Base-by-base conservation (phyloP, 2,329 filamentous ascomycete genomes). In the Cladosporium sp. region DNA sequence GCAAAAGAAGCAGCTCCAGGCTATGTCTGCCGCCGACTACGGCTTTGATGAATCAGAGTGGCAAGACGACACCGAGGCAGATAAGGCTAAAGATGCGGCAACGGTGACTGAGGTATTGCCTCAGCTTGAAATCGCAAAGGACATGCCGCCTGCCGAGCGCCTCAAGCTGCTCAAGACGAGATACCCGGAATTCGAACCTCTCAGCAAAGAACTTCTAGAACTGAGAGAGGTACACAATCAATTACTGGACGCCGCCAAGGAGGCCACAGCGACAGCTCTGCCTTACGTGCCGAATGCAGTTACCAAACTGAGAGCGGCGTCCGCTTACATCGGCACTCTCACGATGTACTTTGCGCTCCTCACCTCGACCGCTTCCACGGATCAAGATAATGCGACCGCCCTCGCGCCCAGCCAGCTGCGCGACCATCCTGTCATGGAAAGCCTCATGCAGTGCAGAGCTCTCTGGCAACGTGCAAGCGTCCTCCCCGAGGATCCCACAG, bases 271-370 rank as follows among this genome's bases (percentile, higher is more conserved):
- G 4, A 18, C 34, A 42, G 19, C 16, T n/a, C 40, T 49, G 13
- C 43, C 43, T 18, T 46, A 46, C 35, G 49, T 52, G 11, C 49
- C 58, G 7, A 56, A 61, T 19, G 56, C 58, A 2, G 54, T 60
- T 19, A 77, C 89, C 54, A 93, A 92, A 68, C 85, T 87, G 66
- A 84, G 89, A 68, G 83, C 91, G 9, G 76, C 95, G 37, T 85
- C 88, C 4, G 88, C 90, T 55, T 97, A 98, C 66, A 76, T 97
- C 19, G 89, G 87, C 41, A 80, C 89, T 1, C 77, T 98, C 60
- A 85, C 87, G 45, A 91, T 95, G 82, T 98, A 98, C 70, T 95
- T 98, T 68, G 88, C 91, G 35, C 80, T 97, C 34, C 74, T 98
- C n/a, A 89, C 89, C 9, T 95, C 89, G 0, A 85, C 89, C 1